Conservation (phyloP, 179 eudicot genomes). For the Patellifolia procumbens region DNA sequence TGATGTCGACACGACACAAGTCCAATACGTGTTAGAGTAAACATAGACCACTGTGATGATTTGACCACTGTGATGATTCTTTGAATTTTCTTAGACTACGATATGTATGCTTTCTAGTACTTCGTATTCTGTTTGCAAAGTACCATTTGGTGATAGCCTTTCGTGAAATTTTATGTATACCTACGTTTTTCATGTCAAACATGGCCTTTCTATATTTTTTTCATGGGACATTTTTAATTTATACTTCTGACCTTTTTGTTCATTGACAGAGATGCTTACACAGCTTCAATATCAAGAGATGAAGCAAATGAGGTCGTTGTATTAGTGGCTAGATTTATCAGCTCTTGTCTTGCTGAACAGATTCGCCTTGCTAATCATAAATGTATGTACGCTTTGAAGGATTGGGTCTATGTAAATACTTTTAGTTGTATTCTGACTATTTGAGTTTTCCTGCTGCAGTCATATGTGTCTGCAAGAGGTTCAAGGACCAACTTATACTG, state of each 20-base stretch:
- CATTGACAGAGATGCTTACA: constrained; percentile 69
- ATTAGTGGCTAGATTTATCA: constrained; percentile 57
- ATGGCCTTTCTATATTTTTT: not conserved
- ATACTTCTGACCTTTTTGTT: not conserved
- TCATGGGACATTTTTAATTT: no score
- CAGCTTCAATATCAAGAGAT: constrained; percentile 48
- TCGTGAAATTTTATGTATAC: not conserved
- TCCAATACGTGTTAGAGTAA: no score
- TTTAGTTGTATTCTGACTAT: constrained; percentile 8
- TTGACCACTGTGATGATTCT: no score
- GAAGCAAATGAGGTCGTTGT: constrained; percentile 48
- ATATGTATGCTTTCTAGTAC: no score
- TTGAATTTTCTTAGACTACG: no score
- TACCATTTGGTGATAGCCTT: no score
- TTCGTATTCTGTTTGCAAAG: no score
- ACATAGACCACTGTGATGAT: no score
- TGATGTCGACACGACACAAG: no score
- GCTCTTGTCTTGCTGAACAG: constrained; percentile 62
- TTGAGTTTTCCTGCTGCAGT: constrained; percentile 48
- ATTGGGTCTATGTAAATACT: not conserved
- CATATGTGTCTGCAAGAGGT: constrained; percentile 68
- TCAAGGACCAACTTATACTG: constrained; percentile 65
- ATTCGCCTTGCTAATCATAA: constrained; percentile 82
- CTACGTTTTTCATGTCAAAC: not conserved
- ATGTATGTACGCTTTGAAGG: constrained; percentile 42